Base-by-base conservation (phyloP, 2,329 filamentous ascomycete genomes). In the Alternaria sp. region DNA sequence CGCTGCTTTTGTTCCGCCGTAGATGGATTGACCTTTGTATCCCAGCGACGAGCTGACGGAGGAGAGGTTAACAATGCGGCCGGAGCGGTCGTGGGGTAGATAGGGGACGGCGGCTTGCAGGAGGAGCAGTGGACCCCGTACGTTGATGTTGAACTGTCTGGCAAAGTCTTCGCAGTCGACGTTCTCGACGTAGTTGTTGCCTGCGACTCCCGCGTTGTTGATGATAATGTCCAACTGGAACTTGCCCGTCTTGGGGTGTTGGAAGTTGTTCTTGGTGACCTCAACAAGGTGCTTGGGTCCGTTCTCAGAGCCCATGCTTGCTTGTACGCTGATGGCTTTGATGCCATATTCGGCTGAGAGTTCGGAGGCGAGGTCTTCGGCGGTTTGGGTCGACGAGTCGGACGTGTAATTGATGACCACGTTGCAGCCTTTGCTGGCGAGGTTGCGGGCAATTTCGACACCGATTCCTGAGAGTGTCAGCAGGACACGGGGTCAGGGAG, bases 141-240 rank as follows among this genome's bases (percentile, higher is more conserved):
- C 93, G 74, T 97, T 97, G 80, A 95, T 85, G 57, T 86, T 86
- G 81, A 92, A 96, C 58, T 90, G 88, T 68, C 85, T 82, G 44
- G 88, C 84, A 80, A 94, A 96, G 71, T 93, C 86, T 12, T 84
- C 83, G 6, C 84, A 74, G 4, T 85, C 86, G 64, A 92, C 86
- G 28, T 91, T 86, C 52, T 87, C 85, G 25, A 91, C 80, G 27
- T 81, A 76, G 68, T 89, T 86, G 80, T 95, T 94, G 40, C 86
- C 78, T 11, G 83, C 80, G 3, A 87, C 81, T 27, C 92, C 93
- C 30, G 93, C 93, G 78, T 96, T 97, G 85, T 97, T 96, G 82
- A 97, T 83, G 54, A 97, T 82, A 63, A 97, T 92, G 80, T 96
- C 92, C 72, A 97, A 85, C 71, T 90, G 87, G 75, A 93, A 87